Base-by-base conservation (phyloP, 2,329 filamentous ascomycete genomes). In the Fusarium veterinarium region DNA sequence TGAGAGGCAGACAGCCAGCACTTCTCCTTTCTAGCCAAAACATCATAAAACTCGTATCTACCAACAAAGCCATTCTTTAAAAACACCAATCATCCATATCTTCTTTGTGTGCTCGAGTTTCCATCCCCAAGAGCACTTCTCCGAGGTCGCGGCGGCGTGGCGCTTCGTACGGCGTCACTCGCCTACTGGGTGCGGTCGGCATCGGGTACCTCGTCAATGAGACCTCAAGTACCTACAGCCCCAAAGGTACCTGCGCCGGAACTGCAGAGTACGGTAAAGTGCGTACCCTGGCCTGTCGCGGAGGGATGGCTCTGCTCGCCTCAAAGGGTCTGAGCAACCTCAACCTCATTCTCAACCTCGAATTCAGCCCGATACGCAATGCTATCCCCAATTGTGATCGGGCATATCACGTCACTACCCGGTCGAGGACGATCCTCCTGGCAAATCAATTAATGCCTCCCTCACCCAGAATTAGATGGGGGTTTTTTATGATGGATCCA, bases 91-190 rank as follows among this genome's bases (percentile, higher is more conserved):
- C 41, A 46, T 37, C 8, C 20, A 55, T 56, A 33, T 20, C 37
- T 33, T 25, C 37, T 37, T 68, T 38, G 55, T 56, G 35, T 37
- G 49, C 42, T 63, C 40, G 40, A 75, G 71, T 69, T 58, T 60
- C 44, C 20, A 61, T 45, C 69, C 67, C 61, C 69, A 72, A 74
- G 16, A 55, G 41, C 23, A 55, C 25, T 61, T 33, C 65, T 49
- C 56, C 38, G 20, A 63, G 40, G 38, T 63, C 64, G 65, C 58
- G 69, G 75, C 73, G 75, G 75, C 75, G 75, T 76, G 75, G 75
- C 75, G 75, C 75, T 77, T 77, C 75, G 49, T 62, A 75, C 71
- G 64, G 75, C 72, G 75, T 76, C 72, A 75, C 72, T 73, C 51
- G 64, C 56, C 66, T 60, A 68, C 63, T 45, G 60, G 37, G 64